A percentile compares a stretch with the other conserved stretches of the same genome.
Evolutionary conservation across 805 yeast genomes (phyloP).

Genomic region (Cyberlindnera amylophila): DNA sequence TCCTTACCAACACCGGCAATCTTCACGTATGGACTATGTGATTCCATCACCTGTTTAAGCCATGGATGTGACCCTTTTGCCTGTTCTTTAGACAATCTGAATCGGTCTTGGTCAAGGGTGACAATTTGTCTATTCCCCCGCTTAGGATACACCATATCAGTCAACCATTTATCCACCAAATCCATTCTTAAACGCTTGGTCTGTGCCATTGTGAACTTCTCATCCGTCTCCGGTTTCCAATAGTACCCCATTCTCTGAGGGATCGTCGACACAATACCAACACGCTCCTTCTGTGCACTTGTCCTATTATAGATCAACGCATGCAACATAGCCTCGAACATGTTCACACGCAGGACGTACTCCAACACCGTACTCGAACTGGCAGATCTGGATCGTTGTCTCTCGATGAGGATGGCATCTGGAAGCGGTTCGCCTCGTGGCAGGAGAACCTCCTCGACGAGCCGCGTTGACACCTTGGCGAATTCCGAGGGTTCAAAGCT

Average conservation of each 20-base stretch:
- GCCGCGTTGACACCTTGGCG: constrained; percentile 21
- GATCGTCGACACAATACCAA: constrained; percentile 16
- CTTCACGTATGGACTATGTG: constrained; percentile 4
- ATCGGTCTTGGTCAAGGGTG: constrained; percentile 10
- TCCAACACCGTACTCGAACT: constrained; percentile 47
- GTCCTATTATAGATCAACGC: constrained; percentile 24
- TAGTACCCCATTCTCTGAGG: constrained; percentile 23
- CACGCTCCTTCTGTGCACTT: constrained; percentile 2
- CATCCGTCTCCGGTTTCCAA: constrained; percentile 19
- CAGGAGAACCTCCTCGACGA: constrained; percentile 28
- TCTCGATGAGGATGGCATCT: constrained; percentile 46
- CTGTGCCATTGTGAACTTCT: constrained; percentile 7
- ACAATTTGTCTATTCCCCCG: constrained; percentile 6
- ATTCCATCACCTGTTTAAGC: constrained; percentile 17
- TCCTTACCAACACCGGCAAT: constrained; percentile 7
- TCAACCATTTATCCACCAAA: constrained; percentile 22
- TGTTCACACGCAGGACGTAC: constrained; percentile 47
- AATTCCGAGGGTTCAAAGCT: constrained; percentile 26
- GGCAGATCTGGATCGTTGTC: constrained; percentile 51
- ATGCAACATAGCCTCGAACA: constrained; percentile 48
- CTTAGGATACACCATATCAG: constrained; percentile 4
- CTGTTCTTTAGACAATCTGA: constrained; percentile 10
- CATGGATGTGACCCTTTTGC: constrained; percentile 17
- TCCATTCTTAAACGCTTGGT: constrained; percentile 17
- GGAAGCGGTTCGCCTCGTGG: constrained; percentile 26